Evolutionary conservation across 1,139 yeast genomes (phyloP).

Genomic region (Suhomyces taliae): DNA sequence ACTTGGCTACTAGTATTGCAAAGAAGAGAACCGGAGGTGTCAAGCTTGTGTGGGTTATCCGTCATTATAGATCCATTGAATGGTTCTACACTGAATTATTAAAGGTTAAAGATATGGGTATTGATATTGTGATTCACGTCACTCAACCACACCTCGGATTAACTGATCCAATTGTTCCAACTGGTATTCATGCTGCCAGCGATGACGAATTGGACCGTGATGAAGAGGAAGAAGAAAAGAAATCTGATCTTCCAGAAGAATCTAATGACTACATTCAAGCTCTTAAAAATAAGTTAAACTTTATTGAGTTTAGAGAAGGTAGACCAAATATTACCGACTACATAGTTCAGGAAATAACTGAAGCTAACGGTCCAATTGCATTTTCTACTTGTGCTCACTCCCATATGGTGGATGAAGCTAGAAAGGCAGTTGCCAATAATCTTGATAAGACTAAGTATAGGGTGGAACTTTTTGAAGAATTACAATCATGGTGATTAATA

Average conservation of each 20-base stretch:
- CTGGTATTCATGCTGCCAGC: conserved; percentile 8
- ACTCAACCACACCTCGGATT: conserved; percentile 26
- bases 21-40: conserved; percentile 17
- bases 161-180: conserved; percentile 17
- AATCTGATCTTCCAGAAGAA: conserved; percentile 13
- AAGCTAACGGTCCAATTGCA: conserved; percentile 37
- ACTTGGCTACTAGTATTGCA: conserved; percentile 32
- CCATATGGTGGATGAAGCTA: conserved; percentile 39
- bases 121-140: conserved; percentile 37
- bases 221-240: conserved; percentile 16
- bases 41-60: conserved; percentile 50
- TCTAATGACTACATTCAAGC: conserved; percentile 14
- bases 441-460: conserved; percentile 29
- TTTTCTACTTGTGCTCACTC: conserved; percentile 45
- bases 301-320: conserved; percentile 46
- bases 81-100: conserved; percentile 31
- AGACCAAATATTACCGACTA: conserved; percentile 43
- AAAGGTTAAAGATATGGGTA: conserved; percentile 28
- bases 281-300: conserved; percentile 25
- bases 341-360: conserved; percentile 36
- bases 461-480: conserved; percentile 43
- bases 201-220: conserved; percentile 14
- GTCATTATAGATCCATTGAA: conserved; percentile 36
- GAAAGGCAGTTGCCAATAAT: conserved; percentile 33
- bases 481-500: conserved; percentile 35